Conservation (phyloP, 495 filamentous ascomycete genomes). For the Penicillium pancosmium region DNA sequence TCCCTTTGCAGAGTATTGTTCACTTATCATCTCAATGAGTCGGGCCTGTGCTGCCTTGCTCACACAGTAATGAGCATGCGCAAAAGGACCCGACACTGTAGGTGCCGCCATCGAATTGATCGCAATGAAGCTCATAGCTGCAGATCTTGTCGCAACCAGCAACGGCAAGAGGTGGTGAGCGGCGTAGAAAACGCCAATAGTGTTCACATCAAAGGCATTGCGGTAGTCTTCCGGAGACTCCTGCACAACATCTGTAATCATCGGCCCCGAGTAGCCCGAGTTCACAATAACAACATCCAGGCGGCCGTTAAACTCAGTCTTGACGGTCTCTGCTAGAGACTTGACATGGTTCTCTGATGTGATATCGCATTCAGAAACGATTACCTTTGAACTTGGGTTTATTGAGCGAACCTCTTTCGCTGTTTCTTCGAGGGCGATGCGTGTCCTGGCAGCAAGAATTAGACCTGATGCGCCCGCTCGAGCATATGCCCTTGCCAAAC, state of each 20-base stretch:
- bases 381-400: constrained; percentile 33
- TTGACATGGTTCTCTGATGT: constrained; percentile 38
- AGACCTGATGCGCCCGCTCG: constrained; percentile 41
- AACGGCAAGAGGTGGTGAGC: constrained; percentile 45
- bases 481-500: constrained; percentile 44
- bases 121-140: constrained; percentile 35
- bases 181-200: constrained; percentile 44
- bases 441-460: constrained; percentile 42
- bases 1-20: constrained; percentile 43
- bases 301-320: constrained; percentile 28
- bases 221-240: constrained; percentile 37
- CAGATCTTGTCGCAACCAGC: constrained; percentile 27
- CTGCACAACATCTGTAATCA: constrained; percentile 33
- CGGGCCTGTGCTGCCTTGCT: constrained; percentile 45
- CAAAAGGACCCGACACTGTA: constrained; percentile 19
- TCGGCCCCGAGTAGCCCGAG: constrained; percentile 38
- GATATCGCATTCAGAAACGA: constrained; percentile 37
- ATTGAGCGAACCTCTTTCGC: constrained; percentile 30
- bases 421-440: constrained; percentile 29
- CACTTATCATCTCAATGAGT: constrained; percentile 45
- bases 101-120: constrained; percentile 31
- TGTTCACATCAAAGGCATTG: constrained; percentile 44
- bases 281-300: constrained; percentile 50
- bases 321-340: constrained; percentile 32
- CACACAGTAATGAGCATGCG: constrained; percentile 38